phyloP scores from a whole-genome alignment of 805 yeast genomes.

The Starmerella bombicola region DNA sequence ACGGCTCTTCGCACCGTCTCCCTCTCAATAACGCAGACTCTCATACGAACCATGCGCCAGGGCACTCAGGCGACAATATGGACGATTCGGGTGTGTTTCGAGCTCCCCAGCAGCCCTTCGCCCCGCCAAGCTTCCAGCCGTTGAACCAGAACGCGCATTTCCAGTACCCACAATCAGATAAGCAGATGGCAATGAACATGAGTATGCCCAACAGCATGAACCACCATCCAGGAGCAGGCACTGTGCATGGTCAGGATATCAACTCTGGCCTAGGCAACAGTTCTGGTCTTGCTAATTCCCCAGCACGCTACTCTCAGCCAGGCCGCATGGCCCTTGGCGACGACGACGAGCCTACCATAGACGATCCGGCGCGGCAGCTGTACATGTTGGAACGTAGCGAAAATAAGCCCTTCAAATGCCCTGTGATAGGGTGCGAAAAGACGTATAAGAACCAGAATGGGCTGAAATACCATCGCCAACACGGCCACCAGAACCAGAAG shows the following conservation, averaged over 20 bases:
- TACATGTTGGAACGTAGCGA: conserved; percentile 88
- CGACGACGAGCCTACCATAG: conserved; percentile 71
- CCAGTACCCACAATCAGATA: background rate
- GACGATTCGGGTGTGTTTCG: background rate
- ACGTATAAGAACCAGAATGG: conserved; percentile 97
- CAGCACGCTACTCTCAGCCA: too few species aligned
- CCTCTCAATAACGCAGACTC: background rate
- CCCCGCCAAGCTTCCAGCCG: conserved; percentile 21
- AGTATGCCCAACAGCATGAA: background rate
- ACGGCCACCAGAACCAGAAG: conserved; percentile 95
- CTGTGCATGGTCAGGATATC: background rate
- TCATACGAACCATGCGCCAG: background rate
- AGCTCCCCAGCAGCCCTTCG: conserved; percentile 11
- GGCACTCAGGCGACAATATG: background rate
- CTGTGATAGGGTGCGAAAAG: conserved; percentile 95
- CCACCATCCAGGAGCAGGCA: background rate
- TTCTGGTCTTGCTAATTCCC: background rate
- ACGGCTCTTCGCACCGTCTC: background rate
- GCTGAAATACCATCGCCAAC: conserved; percentile 83
- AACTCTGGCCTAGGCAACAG: background rate
- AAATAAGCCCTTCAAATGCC: conserved; percentile 91
- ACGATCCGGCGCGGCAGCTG: conserved; percentile 90
- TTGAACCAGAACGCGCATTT: background rate
- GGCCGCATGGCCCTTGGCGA: conserved; percentile 25
- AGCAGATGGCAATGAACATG: background rate